Conservation (phyloP, 768 basidiomycete species). For the Tylopilus rubrobrunneus region DNA sequence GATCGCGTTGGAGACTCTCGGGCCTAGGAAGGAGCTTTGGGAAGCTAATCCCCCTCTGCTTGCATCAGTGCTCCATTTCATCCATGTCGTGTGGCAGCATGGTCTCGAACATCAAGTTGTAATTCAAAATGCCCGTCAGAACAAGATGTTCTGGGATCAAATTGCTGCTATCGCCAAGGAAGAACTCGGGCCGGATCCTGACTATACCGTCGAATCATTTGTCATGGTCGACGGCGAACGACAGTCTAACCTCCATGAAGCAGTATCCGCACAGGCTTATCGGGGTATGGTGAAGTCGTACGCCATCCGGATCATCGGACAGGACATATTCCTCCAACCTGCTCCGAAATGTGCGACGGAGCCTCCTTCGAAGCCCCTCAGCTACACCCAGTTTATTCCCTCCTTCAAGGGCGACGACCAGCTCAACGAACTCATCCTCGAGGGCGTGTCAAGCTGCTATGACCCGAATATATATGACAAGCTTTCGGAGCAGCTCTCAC, state of each 20-base stretch:
- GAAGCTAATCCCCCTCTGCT: constrained; percentile 73
- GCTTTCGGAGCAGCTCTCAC: constrained; percentile 46
- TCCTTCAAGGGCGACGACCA: constrained; percentile 61
- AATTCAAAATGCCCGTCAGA: constrained; percentile 53
- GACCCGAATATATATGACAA: constrained; percentile 68
- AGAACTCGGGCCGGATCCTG: constrained; percentile 73
- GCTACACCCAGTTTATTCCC: constrained; percentile 54
- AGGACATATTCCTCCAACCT: constrained; percentile 66
- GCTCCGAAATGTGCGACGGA: constrained; percentile 36
- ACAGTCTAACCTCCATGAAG: constrained; percentile 57
- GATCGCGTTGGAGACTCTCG: constrained; percentile 62
- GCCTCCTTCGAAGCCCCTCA: constrained; percentile 48
- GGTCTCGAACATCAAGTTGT: constrained; percentile 65
- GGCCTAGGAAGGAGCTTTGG: constrained; percentile 73
- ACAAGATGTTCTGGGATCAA: constrained; percentile 66
- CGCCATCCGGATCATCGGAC: constrained; percentile 68
- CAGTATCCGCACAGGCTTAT: constrained; percentile 61
- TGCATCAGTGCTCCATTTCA: constrained; percentile 68
- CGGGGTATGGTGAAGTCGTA: constrained; percentile 69
- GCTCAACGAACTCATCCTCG: constrained; percentile 60
- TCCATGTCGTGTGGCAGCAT: constrained; percentile 78
- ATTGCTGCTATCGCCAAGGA: constrained; percentile 59
- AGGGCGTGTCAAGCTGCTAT: constrained; percentile 69
- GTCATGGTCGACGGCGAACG: constrained; percentile 33
- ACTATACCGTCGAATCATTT: constrained; percentile 53